These are phyloP conservation scores for Saturnispora quitensis DNA, from an alignment of 805 yeast genomes.

Conservation along the genomic window DNA sequence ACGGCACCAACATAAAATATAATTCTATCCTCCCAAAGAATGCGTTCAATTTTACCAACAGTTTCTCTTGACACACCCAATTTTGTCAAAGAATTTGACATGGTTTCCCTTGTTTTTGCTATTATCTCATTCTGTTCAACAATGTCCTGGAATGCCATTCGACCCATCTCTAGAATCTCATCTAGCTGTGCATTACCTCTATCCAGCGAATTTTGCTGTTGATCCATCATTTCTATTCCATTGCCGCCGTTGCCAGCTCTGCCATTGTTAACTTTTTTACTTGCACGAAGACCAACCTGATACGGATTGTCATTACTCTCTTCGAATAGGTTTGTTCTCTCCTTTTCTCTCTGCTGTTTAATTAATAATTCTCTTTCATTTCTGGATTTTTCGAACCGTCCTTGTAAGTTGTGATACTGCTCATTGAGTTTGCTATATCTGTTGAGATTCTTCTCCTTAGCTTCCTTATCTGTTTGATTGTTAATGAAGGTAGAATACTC, in stretches of 20 bases:
- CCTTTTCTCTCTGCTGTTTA: background rate
- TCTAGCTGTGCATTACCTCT: slow-evolving; percentile 79
- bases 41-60: slow-evolving; percentile 64
- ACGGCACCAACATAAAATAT: slow-evolving; percentile 71
- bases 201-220: slow-evolving; percentile 37
- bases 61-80: slow-evolving; percentile 84
- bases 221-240: slow-evolving; percentile 56
- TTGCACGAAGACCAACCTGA: slow-evolving; percentile 20
- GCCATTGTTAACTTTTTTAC: background rate
- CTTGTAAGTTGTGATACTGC: background rate
- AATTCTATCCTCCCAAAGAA: slow-evolving; percentile 81
- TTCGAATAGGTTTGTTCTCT: background rate
- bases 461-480: background rate
- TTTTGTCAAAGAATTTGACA: slow-evolving; percentile 64
- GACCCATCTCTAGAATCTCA: slow-evolving; percentile 84
- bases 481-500: background rate
- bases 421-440: background rate
- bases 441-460: background rate
- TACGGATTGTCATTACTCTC: slow-evolving; percentile 41
- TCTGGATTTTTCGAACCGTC: background rate
- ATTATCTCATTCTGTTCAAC: slow-evolving; percentile 76
- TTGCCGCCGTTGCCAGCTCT: slow-evolving; percentile 13
- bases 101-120: slow-evolving; percentile 47
- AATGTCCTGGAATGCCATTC: slow-evolving; percentile 73
- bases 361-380: background rate